phyloP scores from a whole-genome alignment of 345 rosid species.

The Bruguiera parviflora region DNA sequence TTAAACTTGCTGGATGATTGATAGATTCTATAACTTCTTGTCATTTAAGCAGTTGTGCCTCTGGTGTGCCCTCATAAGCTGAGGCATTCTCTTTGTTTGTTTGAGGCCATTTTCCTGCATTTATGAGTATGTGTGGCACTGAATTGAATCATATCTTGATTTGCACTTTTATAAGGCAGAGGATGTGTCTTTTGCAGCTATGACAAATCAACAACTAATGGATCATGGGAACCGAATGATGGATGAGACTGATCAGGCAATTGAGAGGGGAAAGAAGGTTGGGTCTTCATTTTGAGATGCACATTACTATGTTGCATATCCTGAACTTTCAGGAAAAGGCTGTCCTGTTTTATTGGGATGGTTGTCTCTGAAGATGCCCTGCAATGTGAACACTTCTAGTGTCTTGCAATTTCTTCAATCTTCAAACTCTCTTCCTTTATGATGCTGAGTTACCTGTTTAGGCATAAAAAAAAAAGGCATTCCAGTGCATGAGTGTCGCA shows the following conservation, averaged over 20 bases:
- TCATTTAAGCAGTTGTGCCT: neutral
- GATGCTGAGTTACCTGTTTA: too few species aligned
- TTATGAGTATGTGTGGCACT: too few species aligned
- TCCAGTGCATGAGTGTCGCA: too few species aligned
- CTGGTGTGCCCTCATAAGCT: neutral
- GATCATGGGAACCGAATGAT: slow-evolving; percentile 71
- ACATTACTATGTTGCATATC: too few species aligned
- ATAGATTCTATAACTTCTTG: neutral
- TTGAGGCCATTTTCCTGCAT: neutral
- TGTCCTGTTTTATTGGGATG: too few species aligned
- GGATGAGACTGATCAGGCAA: slow-evolving; percentile 95
- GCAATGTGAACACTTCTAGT: too few species aligned
- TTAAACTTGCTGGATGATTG: neutral
- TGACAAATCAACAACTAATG: slow-evolving; percentile 77
- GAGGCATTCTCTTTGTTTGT: neutral
- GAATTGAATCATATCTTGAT: neutral
- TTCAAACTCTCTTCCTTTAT: too few species aligned
- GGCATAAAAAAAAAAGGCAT: too few species aligned
- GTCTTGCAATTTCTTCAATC: too few species aligned
- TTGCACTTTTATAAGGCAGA: slow-evolving; percentile 17
- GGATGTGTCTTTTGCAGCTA: slow-evolving; percentile 45
- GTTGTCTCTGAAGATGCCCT: too few species aligned
- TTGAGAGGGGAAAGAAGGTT: slow-evolving; percentile 84
- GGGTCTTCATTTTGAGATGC: neutral
- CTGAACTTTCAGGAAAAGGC: too few species aligned